phyloP scores from a whole-genome alignment of 2,329 filamentous ascomycete species.

The Pseudogymnoascus sp. region DNA sequence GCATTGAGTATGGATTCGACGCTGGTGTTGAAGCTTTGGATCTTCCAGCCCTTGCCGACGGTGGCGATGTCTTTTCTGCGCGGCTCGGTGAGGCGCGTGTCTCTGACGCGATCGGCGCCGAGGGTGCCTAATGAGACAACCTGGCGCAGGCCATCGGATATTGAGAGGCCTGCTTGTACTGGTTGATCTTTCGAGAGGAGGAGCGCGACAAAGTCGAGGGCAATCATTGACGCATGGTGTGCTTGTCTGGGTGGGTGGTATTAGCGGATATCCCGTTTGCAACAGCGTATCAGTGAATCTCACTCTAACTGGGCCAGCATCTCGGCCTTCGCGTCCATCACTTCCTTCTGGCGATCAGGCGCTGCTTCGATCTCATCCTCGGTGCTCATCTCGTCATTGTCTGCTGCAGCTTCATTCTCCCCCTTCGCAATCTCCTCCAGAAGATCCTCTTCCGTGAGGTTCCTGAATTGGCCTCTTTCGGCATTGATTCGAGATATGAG shows the following conservation, averaged over 20 bases:
- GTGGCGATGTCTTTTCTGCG: constrained; percentile 49
- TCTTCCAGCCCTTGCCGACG: constrained; percentile 62
- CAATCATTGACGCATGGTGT: constrained; percentile 57
- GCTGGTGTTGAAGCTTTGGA: constrained; percentile 68
- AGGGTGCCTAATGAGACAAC: constrained; percentile 68
- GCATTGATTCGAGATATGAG: constrained; percentile 73
- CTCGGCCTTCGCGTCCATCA: constrained; percentile 45
- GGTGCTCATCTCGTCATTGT: constrained; percentile 39
- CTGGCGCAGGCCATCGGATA: constrained; percentile 64
- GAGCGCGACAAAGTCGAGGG: constrained; percentile 76
- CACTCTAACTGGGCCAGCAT: constrained; percentile 53
- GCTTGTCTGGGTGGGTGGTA: constrained; percentile 30
- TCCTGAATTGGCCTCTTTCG: constrained; percentile 74
- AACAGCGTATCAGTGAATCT: constrained; percentile 17
- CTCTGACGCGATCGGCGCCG: constrained; percentile 57
- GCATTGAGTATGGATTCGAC: constrained; percentile 68
- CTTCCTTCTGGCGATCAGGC: constrained; percentile 28
- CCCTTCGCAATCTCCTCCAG: constrained; percentile 56
- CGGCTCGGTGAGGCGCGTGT: constrained; percentile 50
- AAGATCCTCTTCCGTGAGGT: constrained; percentile 67
- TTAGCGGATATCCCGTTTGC: background rate
- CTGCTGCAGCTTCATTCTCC: constrained; percentile 30
- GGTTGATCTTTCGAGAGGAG: constrained; percentile 77
- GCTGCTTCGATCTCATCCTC: constrained; percentile 41
- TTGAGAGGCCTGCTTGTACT: constrained; percentile 58